Evolutionary conservation across 768 basidiomycete species (phyloP).

Genomic region (Psilocybe subaeruginosa): DNA sequence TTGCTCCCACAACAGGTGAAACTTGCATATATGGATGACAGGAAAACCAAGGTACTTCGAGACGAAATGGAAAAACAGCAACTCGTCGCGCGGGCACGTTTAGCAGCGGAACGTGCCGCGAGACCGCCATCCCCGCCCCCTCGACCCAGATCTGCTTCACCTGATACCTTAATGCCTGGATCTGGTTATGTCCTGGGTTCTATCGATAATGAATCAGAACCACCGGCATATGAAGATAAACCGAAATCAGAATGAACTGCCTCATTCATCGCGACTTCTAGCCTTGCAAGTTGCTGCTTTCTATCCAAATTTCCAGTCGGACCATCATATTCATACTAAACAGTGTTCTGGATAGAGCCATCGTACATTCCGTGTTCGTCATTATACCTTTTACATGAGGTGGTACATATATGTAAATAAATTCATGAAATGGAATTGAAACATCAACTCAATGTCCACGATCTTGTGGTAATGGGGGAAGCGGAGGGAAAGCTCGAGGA

Average conservation of each 20-base stretch:
- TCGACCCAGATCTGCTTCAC: constrained; percentile 12
- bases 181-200: constrained; percentile 37
- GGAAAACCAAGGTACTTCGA: constrained; percentile 53
- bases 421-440: not conserved
- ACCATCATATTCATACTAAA: no score
- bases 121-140: not conserved
- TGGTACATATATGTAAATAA: constrained; percentile 8
- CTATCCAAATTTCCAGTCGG: no score
- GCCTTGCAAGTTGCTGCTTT: no score
- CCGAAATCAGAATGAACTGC: not conserved
- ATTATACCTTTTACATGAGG: not conserved
- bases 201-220: constrained; percentile 7
- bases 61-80: constrained; percentile 64
- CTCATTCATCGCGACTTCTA: not conserved
- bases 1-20: constrained; percentile 55
- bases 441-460: constrained; percentile 7
- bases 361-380: not conserved
- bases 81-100: constrained; percentile 31
- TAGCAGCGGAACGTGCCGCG: constrained; percentile 14
- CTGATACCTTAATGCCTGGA: constrained; percentile 36
- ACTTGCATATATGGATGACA: constrained; percentile 79
- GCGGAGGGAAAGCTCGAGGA: constrained; percentile 30
- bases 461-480: constrained; percentile 28
- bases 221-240: constrained; percentile 18
- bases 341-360: not conserved